A percentile compares a stretch with the other conserved stretches of the same genome.
Conservation (phyloP, 2,329 filamentous ascomycete genomes). For the Aureobasidium musti region DNA sequence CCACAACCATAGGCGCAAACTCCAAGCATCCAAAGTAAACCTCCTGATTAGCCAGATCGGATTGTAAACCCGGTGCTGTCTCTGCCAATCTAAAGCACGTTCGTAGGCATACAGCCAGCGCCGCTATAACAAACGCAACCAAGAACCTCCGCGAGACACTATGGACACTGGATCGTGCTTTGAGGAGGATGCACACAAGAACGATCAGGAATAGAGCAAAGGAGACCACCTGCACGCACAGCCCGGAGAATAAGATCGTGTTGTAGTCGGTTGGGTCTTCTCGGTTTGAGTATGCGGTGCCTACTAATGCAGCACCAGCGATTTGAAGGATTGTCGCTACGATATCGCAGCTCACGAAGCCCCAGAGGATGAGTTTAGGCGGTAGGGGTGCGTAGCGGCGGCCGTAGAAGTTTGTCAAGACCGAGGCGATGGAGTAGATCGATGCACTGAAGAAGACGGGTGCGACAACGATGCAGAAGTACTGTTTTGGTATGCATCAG, state of each 20-base stretch:
- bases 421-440: slow-evolving; percentile 58
- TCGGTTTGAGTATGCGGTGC: slow-evolving; percentile 51
- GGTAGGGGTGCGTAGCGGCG: slow-evolving; percentile 49
- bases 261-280: slow-evolving; percentile 56
- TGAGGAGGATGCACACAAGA: not conserved
- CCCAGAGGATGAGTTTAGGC: slow-evolving; percentile 53
- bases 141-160: slow-evolving; percentile 45
- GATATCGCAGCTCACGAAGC: slow-evolving; percentile 59
- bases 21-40: slow-evolving; percentile 58
- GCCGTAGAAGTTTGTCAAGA: slow-evolving; percentile 53
- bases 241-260: slow-evolving; percentile 58
- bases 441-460: slow-evolving; percentile 60
- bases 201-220: slow-evolving; percentile 52
- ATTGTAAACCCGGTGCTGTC: slow-evolving; percentile 54
- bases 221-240: slow-evolving; percentile 58
- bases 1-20: slow-evolving; percentile 57
- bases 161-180: not conserved
- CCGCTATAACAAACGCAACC: slow-evolving; percentile 48
- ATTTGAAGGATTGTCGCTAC: slow-evolving; percentile 58
- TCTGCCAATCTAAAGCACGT: slow-evolving; percentile 59
- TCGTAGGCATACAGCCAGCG: slow-evolving; percentile 55
- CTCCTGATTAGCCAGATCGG: slow-evolving; percentile 53
- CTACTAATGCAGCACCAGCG: slow-evolving; percentile 57
- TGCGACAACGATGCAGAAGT: slow-evolving; percentile 63
- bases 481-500: slow-evolving; percentile 40